Percentiles rank a stretch among this genome's conserved stretches.
These are phyloP conservation scores for Colletotrichum chrysophilum DNA, from an alignment of 2,329 filamentous ascomycete species.

Conservation along the genomic window DNA sequence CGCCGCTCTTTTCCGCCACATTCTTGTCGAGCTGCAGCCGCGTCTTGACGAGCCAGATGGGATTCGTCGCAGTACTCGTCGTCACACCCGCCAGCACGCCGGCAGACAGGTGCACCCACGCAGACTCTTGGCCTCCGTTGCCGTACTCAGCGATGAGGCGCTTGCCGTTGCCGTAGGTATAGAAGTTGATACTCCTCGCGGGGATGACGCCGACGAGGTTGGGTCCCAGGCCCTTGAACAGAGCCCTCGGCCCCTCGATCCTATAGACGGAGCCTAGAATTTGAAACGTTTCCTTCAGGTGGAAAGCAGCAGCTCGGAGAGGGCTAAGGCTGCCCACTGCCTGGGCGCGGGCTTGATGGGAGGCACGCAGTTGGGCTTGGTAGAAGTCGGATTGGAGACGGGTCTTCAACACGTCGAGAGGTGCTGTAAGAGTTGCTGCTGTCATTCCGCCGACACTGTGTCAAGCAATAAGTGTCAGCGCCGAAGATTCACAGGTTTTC, in stretches of 20 bases:
- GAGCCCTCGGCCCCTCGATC: constrained; percentile 80
- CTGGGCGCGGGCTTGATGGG: constrained; percentile 64
- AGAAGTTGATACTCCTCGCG: constrained; percentile 92
- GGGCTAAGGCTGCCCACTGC: constrained; percentile 62
- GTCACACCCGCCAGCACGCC: constrained; percentile 81
- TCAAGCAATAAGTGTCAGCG: neutral
- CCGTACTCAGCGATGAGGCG: constrained; percentile 77
- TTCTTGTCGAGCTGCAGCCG: constrained; percentile 91
- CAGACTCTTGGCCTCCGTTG: constrained; percentile 71
- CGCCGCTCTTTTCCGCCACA: constrained; percentile 65
- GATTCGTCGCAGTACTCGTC: constrained; percentile 91
- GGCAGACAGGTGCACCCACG: constrained; percentile 79
- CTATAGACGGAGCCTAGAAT: constrained; percentile 83
- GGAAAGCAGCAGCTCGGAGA: constrained; percentile 69
- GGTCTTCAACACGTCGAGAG: constrained; percentile 93
- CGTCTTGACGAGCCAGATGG: constrained; percentile 97
- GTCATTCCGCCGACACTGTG: constrained; percentile 86
- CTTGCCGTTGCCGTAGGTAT: constrained; percentile 91
- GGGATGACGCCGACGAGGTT: constrained; percentile 91
- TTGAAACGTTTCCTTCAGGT: constrained; percentile 85
- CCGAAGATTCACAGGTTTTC: neutral
- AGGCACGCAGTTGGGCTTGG: constrained; percentile 77
- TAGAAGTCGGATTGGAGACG: constrained; percentile 95
- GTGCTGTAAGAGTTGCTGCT: constrained; percentile 88
- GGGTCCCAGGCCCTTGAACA: constrained; percentile 93